Percentiles rank a stretch among this genome's conserved stretches.
These are phyloP conservation scores for Patellifolia procumbens DNA, from an alignment of 179 eudicot genomes.

Conservation along the genomic window DNA sequence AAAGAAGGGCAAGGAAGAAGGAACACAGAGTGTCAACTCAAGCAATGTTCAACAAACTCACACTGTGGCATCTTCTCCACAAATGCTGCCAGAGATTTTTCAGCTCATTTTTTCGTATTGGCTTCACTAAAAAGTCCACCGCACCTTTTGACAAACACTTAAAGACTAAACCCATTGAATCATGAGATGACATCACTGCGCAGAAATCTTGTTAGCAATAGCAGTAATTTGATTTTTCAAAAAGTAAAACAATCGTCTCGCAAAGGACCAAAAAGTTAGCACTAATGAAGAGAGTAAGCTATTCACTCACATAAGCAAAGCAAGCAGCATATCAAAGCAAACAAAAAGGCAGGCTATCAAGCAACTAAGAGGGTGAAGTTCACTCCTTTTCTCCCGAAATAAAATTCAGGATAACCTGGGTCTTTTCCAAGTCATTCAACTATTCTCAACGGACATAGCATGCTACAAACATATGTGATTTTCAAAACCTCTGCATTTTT, in stretches of 20 bases:
- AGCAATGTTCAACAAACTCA: conserved; percentile 37
- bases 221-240: conserved; percentile 4
- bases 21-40: background rate
- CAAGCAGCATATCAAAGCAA: background rate
- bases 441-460: background rate
- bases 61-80: conserved; percentile 83
- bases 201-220: conserved; percentile 29
- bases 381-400: background rate
- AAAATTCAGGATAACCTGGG: background rate
- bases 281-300: background rate
- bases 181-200: conserved; percentile 92
- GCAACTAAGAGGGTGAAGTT: background rate
- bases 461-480: background rate
- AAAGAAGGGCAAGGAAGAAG: too few species aligned
- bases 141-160: conserved; percentile 85
- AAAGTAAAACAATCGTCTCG: background rate
- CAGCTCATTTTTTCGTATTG: conserved; percentile 80
- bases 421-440: background rate
- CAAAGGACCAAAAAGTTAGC: background rate
- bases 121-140: conserved; percentile 78
- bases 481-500: background rate
- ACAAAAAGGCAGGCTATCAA: background rate
- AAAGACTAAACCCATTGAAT: conserved; percentile 76
- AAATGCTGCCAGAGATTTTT: conserved; percentile 88
- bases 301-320: background rate